A percentile compares a stretch with the other conserved stretches of the same genome.
These are phyloP conservation scores for Hemisphaericaspora nanyangensis DNA, from an alignment of 805 yeast species.

Conservation along the genomic window DNA sequence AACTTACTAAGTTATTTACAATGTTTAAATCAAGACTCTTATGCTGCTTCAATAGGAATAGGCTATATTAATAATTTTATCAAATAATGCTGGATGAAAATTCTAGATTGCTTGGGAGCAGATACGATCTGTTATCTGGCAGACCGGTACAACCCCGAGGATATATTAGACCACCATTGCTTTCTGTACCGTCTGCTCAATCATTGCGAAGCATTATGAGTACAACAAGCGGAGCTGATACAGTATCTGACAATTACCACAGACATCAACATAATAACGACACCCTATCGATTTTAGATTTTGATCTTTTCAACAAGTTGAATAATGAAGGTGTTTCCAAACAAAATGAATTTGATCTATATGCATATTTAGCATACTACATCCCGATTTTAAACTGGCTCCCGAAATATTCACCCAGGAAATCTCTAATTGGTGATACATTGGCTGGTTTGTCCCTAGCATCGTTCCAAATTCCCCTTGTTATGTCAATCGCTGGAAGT, in stretches of 20 bases:
- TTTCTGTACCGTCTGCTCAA: constrained; percentile 23
- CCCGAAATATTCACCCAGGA: constrained; percentile 18
- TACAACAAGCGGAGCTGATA: constrained; percentile 14
- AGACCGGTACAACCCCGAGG: constrained; percentile 1
- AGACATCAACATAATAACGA: constrained; percentile 6
- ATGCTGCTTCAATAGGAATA: no score
- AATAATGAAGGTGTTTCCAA: neutral
- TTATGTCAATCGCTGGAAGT: constrained; percentile 76
- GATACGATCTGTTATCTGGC: neutral
- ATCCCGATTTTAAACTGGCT: constrained; percentile 30
- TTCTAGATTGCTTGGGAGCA: constrained; percentile 5
- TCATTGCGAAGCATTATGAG: constrained; percentile 19
- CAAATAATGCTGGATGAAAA: constrained; percentile 8
- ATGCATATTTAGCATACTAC: constrained; percentile 29
- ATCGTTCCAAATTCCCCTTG: constrained; percentile 32
- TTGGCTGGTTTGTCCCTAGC: constrained; percentile 32
- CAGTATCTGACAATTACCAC: constrained; percentile 12
- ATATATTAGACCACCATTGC: constrained; percentile 21
- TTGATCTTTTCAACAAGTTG: constrained; percentile 7
- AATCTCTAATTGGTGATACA: constrained; percentile 22
- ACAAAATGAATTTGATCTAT: constrained; percentile 14
- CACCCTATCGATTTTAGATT: constrained; percentile 9
- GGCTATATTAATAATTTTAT: neutral
- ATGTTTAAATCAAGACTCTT: no score
- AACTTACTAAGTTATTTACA: no score